Evolutionary conservation across 106 monocot species (phyloP).

Genomic region (Cymbidium sinense): DNA sequence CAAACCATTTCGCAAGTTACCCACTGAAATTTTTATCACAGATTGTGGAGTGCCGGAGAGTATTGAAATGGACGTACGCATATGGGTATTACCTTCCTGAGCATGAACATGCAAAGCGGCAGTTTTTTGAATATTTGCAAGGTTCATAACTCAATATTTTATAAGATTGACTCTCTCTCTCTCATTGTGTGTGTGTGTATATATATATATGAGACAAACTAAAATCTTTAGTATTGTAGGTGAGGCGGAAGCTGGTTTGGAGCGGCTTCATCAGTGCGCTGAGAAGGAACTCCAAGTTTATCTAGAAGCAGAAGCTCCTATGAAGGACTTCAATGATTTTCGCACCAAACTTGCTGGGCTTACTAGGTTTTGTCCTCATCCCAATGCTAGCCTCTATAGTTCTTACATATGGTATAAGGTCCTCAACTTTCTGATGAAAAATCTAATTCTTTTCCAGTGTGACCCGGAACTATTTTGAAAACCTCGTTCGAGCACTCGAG

Average conservation of each 20-base stretch:
- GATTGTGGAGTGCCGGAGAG: slow-evolving; percentile 96
- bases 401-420: too few relatives aligned
- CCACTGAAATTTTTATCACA: slow-evolving; percentile 19
- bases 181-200: neutral
- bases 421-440: too few relatives aligned
- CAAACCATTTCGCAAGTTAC: neutral
- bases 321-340: slow-evolving; percentile 80
- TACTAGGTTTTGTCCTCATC: slow-evolving; percentile 50
- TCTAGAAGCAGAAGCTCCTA: slow-evolving; percentile 47
- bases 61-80: slow-evolving; percentile 97
- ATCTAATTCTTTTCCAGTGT: slow-evolving; percentile 43
- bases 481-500: slow-evolving; percentile 84
- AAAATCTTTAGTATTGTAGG: slow-evolving; percentile 34
- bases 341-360: slow-evolving; percentile 86
- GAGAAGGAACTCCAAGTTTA: slow-evolving; percentile 90
- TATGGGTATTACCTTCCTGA: slow-evolving; percentile 98
- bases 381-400: neutral
- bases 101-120: slow-evolving; percentile 81
- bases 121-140: slow-evolving; percentile 98
- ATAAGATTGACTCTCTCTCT: too few relatives aligned
- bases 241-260: slow-evolving; percentile 97
- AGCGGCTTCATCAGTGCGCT: slow-evolving; percentile 93
- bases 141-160: slow-evolving; percentile 29
- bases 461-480: slow-evolving; percentile 97
- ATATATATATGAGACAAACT: neutral